Conservation (phyloP, 345 rosid species). For the Bretschneidera sinensis region DNA sequence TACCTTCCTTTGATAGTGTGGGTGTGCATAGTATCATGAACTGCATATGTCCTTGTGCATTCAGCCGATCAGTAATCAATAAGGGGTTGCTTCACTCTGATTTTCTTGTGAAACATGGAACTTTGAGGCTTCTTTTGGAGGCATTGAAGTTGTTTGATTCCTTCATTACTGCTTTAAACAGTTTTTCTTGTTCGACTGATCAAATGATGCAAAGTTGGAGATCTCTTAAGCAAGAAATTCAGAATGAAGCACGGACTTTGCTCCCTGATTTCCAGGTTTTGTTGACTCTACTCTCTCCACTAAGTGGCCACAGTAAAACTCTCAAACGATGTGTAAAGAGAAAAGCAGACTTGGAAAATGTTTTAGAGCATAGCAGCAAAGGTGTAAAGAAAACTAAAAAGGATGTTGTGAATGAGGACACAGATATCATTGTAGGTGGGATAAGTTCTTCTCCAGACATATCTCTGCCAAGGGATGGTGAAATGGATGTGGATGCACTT, state of each 20-base stretch:
- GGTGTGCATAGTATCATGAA: slow-evolving; percentile 58
- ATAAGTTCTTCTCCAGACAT: slow-evolving; percentile 33
- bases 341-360: slow-evolving; percentile 31
- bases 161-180: slow-evolving; percentile 40
- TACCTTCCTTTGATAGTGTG: slow-evolving; percentile 34
- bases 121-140: slow-evolving; percentile 78
- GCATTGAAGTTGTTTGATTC: slow-evolving; percentile 63
- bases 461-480: slow-evolving; percentile 29
- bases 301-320: slow-evolving; percentile 29
- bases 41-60: slow-evolving; percentile 69
- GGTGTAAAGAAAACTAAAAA: slow-evolving; percentile 43
- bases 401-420: slow-evolving; percentile 30
- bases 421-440: slow-evolving; percentile 63
- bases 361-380: slow-evolving; percentile 18
- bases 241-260: slow-evolving; percentile 56
- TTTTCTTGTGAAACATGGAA: slow-evolving; percentile 76
- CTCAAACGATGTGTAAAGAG: slow-evolving; percentile 41
- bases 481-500: slow-evolving; percentile 22
- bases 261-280: slow-evolving; percentile 86
- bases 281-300: slow-evolving; percentile 52
- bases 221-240: slow-evolving; percentile 53
- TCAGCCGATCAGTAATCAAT: slow-evolving; percentile 63
- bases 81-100: slow-evolving; percentile 88
- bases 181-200: slow-evolving; percentile 22
- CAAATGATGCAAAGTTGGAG: slow-evolving; percentile 32